Evolutionary conservation across 1,139 yeast genomes (phyloP), one percentile per base, ranked within the genome.

Genomic region (Yamadazyma triangularis): DNA sequence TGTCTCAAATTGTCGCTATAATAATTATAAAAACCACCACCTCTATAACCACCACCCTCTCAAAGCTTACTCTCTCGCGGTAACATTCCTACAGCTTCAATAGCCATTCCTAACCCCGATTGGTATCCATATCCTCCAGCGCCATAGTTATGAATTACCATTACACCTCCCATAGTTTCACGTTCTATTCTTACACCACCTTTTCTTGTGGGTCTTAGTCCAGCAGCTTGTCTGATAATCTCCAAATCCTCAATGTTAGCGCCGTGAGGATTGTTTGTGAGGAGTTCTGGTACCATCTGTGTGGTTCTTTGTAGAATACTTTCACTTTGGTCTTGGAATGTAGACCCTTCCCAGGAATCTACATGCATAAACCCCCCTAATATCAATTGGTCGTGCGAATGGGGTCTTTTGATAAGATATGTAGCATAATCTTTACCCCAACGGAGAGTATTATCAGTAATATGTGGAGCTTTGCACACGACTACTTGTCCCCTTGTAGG

Each of bases 101-200:
- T 29, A 2, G 78, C 73, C 81, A 80, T 79, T 1, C 84, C 87
- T 15, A 70, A 63, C 0, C 87, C 87, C 4, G 83, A 71, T 54
- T 80, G 89, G 55, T 75, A 82, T 2, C 93, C 93, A 34, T 80
- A 75, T 0, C 93, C 93, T 26, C 79, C 69, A 7, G 88, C 86
- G 19, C 93, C 93, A 47, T 80, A 80, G 51, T 80, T 79, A 48
- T 81, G 88, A 11, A 81, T 58, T 13, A 45, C 27, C 2, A 23
- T 14, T 12, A 31, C 33, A 2, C 46, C 44, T 9, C 40, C 38
- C 6, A 36, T 29, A 8, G 24, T 21, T 25, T 42, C 38, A 14
- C 53, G 51, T 45, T 77, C 86, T 23, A 80, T 68, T 34, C 86
- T 62, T 2, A 67, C 73, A 4, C 87, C 87, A 6, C 84, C 86